Evolutionary conservation across 768 basidiomycete species (phyloP).

Genomic region (Chiua virens): DNA sequence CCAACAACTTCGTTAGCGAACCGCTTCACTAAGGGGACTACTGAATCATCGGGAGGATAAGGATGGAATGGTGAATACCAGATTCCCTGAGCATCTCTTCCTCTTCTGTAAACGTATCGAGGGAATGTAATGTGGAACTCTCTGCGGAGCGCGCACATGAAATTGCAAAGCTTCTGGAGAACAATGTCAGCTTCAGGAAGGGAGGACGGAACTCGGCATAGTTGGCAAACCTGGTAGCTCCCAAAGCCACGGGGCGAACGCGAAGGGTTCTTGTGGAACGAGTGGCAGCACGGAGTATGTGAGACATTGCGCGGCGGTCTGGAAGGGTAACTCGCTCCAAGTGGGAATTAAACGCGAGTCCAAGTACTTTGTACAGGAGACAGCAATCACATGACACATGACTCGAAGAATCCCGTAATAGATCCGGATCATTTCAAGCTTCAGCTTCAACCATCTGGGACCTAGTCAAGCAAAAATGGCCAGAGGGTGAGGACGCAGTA

Average conservation of each 20-base stretch:
- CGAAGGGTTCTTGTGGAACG: conserved; percentile 14
- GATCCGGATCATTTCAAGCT: too few species aligned
- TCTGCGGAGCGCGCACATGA: conserved; percentile 31
- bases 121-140: conserved; percentile 46
- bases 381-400: conserved; percentile 28
- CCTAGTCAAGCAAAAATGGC: too few species aligned
- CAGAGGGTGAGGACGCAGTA: too few species aligned
- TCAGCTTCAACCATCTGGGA: too few species aligned
- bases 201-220: background rate
- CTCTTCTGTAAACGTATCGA: conserved; percentile 89
- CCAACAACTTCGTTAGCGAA: conserved; percentile 89
- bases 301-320: background rate
- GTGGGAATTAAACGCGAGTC: background rate
- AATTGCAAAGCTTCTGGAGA: conserved; percentile 23
- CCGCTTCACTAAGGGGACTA: conserved; percentile 62
- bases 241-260: background rate
- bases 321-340: too few species aligned
- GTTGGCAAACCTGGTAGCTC: conserved; percentile 18
- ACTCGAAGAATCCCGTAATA: background rate
- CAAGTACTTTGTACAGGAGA: conserved; percentile 3
- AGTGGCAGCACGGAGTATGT: conserved; percentile 27
- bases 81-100: conserved; percentile 92
- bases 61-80: conserved; percentile 47
- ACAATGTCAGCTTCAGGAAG: background rate
- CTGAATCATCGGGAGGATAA: conserved; percentile 2